phyloP scores from a whole-genome alignment of 176 grass and related monocot genomes.

The Stipa capillata region DNA sequence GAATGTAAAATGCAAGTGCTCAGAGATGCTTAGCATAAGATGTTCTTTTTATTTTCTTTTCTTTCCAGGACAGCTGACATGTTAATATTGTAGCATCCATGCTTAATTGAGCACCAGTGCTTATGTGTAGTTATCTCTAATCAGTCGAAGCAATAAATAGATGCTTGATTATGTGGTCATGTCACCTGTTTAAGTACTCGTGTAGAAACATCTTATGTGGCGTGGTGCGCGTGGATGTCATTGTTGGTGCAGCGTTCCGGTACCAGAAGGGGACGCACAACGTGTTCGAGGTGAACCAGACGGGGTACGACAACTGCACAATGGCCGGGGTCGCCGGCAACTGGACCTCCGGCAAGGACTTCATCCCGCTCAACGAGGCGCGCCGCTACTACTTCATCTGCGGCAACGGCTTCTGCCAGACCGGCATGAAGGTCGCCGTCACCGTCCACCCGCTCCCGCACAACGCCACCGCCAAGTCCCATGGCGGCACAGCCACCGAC shows the following conservation, averaged over 20 bases:
- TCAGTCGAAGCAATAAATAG: too few relatives aligned
- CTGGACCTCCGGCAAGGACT: conserved; percentile 93
- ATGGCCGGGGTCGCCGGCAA: conserved; percentile 68
- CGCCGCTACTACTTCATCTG: conserved; percentile 77
- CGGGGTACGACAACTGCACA: conserved; percentile 84
- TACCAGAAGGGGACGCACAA: conserved; percentile 81
- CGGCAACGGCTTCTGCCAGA: conserved; percentile 71
- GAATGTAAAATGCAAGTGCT: too few relatives aligned
- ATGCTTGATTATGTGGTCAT: too few relatives aligned
- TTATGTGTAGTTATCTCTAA: too few relatives aligned
- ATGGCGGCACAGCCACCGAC: background rate
- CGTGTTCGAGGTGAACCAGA: conserved; percentile 87
- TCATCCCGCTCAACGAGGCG: conserved; percentile 52
- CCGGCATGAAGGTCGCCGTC: conserved; percentile 71
- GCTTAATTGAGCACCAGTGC: too few relatives aligned
- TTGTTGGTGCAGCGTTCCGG: conserved; percentile 46
- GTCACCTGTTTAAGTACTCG: too few relatives aligned
- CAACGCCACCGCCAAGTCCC: background rate
- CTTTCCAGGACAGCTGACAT: too few relatives aligned
- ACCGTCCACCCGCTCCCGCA: conserved; percentile 23
- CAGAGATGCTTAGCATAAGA: too few relatives aligned
- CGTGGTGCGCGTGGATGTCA: accelerated
- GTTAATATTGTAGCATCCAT: too few relatives aligned
- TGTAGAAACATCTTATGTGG: too few relatives aligned
- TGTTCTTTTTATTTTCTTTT: too few relatives aligned